phyloP scores from a whole-genome alignment of 2,329 filamentous ascomycete genomes.

The Sporothrix curviconia region DNA sequence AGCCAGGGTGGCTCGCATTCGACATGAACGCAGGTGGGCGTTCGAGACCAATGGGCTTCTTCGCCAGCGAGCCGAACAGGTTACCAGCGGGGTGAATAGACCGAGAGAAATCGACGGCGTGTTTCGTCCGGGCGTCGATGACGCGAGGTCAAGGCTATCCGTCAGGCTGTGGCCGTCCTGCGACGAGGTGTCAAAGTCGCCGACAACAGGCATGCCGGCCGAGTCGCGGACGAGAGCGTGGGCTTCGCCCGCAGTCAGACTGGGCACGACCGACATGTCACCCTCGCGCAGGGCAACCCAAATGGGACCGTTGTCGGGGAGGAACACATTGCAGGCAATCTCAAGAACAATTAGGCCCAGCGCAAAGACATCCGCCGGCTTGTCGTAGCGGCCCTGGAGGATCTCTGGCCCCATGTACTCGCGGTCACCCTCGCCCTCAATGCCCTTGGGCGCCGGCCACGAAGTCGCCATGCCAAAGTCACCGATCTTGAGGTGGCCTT shows the following conservation, averaged over 20 bases:
- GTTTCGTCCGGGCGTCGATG: conserved; percentile 7
- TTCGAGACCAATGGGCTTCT: conserved; percentile 41
- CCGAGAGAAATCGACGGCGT: conserved; percentile 10
- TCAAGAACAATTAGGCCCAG: conserved; percentile 92
- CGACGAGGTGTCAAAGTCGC: conserved; percentile 20
- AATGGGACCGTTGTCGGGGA: conserved; percentile 84
- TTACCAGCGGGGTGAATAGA: conserved; percentile 29
- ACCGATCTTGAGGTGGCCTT: conserved; percentile 75
- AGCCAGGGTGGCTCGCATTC: conserved; percentile 63
- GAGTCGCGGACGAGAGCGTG: conserved; percentile 67
- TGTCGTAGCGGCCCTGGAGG: conserved; percentile 77
- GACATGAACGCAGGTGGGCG: conserved; percentile 83
- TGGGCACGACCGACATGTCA: conserved; percentile 82
- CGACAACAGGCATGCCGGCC: conserved; percentile 58
- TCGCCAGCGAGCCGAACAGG: conserved; percentile 38
- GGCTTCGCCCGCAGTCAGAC: conserved; percentile 72
- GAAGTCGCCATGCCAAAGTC: conserved; percentile 77
- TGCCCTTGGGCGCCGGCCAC: conserved; percentile 68
- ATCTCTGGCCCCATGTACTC: conserved; percentile 96
- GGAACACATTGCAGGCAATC: conserved; percentile 85
- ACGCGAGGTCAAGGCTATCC: conserved; percentile 14
- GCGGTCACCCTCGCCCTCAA: conserved; percentile 89
- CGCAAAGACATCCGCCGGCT: conserved; percentile 88
- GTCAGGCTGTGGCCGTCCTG: conserved; percentile 9
- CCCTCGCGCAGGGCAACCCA: conserved; percentile 88